Base-by-base conservation (phyloP, 108 stramenopile genomes). In the Epithemia pelagica region DNA sequence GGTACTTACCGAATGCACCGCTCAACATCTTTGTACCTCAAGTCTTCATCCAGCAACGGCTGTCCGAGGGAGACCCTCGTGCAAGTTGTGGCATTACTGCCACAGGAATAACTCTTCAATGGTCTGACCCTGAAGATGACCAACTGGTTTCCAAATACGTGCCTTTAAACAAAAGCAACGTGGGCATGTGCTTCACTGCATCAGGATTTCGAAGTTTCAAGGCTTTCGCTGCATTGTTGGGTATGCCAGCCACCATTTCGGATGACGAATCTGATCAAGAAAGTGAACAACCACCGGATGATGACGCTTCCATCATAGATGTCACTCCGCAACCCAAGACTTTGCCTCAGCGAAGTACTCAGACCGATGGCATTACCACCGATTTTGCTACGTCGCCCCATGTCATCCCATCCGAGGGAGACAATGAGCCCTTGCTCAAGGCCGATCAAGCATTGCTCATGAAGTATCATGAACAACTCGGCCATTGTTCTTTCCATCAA, bases 11-110 rank as follows among this genome's bases (percentile, higher is more conserved):
- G 74, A 75, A 27, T 25, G 77, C n/a, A 68, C 64, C 28, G 74
- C 67, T 15, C 74, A 78, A 58, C 74, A 82, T 70, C 37, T 46
- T 46, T 15, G 37, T 72, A 69, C 7, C 37, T 15, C 37, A 46
- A 46, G 37, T 15, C 37, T 46, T 46, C 60, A 74, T 28, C 52
- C 52, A 22, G 26, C n/a, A 26, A 54, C 21, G 26, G 25, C 26
- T 52, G 20, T 19, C 2, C 37, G 46, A n/a, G 57, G 28, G 19
- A 26, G n/a, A 28, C 2, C 19, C 1, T 1, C 28, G 53, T 20
- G 52, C 52, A 1, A 8, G 27, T 8, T 52, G 15, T 22, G 19
- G 15, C 52, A 66, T 53, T 7, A n/a, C 15, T 1, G 20, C 24
- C 18, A 7, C 33, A 7, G 28, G 25, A 1, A 51, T 37, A 1